A percentile compares a stretch with the other conserved stretches of the same genome.
Evolutionary conservation across 768 basidiomycete species (phyloP).

Genomic region (Trametes villosa): DNA sequence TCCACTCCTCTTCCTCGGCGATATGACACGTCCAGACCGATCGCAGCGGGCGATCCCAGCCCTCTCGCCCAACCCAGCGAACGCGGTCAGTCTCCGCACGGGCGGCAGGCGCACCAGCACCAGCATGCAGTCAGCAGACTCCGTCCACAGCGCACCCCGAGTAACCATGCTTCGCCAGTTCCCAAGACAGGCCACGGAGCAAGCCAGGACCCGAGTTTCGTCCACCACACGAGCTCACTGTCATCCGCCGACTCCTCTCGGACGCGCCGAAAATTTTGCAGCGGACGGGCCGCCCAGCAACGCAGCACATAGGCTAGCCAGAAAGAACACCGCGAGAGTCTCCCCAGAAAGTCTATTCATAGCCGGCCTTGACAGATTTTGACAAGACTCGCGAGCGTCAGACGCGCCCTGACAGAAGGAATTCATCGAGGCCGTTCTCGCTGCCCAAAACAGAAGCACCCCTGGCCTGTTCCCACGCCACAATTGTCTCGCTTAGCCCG

Average conservation of each 20-base stretch:
- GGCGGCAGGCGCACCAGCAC: not conserved
- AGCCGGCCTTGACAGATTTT: slow-evolving; percentile 2
- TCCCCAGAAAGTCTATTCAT: slow-evolving; percentile 4
- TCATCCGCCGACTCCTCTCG: not conserved
- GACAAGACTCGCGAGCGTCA: not conserved
- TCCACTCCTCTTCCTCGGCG: slow-evolving; percentile 3
- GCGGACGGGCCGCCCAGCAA: not conserved
- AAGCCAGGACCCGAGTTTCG: slow-evolving; percentile 5
- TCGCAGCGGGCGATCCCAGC: slow-evolving; percentile 17
- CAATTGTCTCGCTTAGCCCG: slow-evolving; percentile 4
- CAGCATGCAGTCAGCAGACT: not conserved
- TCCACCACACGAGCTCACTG: not conserved
- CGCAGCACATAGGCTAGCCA: not conserved
- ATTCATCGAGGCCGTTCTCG: slow-evolving; percentile 10
- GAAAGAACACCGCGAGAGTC: not conserved
- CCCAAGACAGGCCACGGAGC: not conserved
- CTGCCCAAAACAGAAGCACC: slow-evolving; percentile 6
- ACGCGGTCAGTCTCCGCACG: not conserved
- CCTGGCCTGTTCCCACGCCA: slow-evolving; percentile 17
- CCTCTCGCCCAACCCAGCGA: not conserved
- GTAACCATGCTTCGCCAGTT: not conserved
- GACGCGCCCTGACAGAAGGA: slow-evolving; percentile 11
- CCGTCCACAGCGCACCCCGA: not conserved
- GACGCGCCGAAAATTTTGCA: not conserved
- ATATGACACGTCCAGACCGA: slow-evolving; percentile 11